Base-by-base conservation (phyloP, 371 early-diverging fungal genomes). In the Thermomucor indicae-seudaticae region DNA sequence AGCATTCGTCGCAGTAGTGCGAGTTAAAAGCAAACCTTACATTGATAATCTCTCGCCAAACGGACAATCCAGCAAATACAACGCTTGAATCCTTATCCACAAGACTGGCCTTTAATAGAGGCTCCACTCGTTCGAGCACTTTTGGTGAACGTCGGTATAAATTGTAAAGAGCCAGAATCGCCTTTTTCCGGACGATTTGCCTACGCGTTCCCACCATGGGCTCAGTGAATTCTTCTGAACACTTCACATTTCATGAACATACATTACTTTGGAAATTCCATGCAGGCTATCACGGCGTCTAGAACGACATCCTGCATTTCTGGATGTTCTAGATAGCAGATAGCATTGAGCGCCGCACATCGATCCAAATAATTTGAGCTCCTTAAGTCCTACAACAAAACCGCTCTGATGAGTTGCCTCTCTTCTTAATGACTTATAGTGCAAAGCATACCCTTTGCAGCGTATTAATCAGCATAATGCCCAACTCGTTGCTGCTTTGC, bases 391-490 rank as follows among this genome's bases (percentile, higher is more conserved):
- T 66, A 38, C 30, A 31, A 41, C 17, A n/a, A n/a, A n/a, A n/a
- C n/a, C n/a, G n/a, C n/a, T n/a, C n/a, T n/a, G n/a, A n/a, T n/a
- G n/a, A n/a, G n/a, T n/a, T n/a, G n/a, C n/a, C n/a, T n/a, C n/a
- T n/a, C n/a, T n/a, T n/a, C n/a, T n/a, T n/a, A n/a, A n/a, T n/a
- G n/a, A n/a, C n/a, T n/a, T n/a, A n/a, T n/a, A n/a, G n/a, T 25
- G 6, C 11, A 35, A 12, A 34, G 20, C 28, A 25, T 60, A 73
- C 77, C 53, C 72, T 55, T 51, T 73, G 74, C 14, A 81, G 39
- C 0, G 81, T 77, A 47, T 81, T 81, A 45, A 75, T 67, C 40
- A 78, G 25, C 76, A 81, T 65, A 20, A 81, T 72, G 12, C 63
- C 60, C 1, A 80, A 43, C 39, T 78, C 74, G 48, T 70, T 61